Base-by-base conservation (phyloP, 2,329 filamentous ascomycete species). In the Fusarium tricinctum region DNA sequence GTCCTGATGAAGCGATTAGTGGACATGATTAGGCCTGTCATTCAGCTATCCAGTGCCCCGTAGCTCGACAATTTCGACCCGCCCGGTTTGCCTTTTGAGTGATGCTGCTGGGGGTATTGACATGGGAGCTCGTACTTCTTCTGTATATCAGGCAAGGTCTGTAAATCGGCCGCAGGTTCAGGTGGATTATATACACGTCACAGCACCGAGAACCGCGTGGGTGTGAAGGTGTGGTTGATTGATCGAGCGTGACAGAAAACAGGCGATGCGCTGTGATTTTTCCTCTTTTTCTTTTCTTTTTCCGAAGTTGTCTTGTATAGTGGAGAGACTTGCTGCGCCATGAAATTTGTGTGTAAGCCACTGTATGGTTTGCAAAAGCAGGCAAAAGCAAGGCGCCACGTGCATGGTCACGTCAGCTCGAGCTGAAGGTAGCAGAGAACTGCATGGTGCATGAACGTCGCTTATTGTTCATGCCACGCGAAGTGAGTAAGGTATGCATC, bases 131-230 rank as follows among this genome's bases (percentile, higher is more conserved):
- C 60, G 46, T 57, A 54, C 40, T 46, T 38, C 28, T 54, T 46
- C 45, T 52, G 39, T 63, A 49, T 56, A 55, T 52, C 33, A 69
- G 44, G 71, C 39, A 69, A 42, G 71, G 69, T 52, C 63, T 60
- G 33, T 44, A 43, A 65, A 45, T 44, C 38, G 71, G 71, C 62
- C 71, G 67, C 71, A 69, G 64, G 57, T 42, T 58, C 53, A 62
- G 44, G 71, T 70, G 69, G 68, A 52, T 63, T 65, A 58, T 61
- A 66, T 67, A 63, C 71, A 73, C 71, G 71, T 73, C 71, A 72
- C 61, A 28, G 35, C 38, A 35, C 52, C 48, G 54, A 58, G 53
- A 53, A 60, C 62, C 48, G 62, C 58, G 62, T 62, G 58, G 49
- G 66, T 62, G 62, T 59, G 53, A 38, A 40, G 30, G 42, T 46